A percentile compares a stretch with the other conserved stretches of the same genome.
Conservation (phyloP, 768 basidiomycete species). For the Tricholomella constricta region DNA sequence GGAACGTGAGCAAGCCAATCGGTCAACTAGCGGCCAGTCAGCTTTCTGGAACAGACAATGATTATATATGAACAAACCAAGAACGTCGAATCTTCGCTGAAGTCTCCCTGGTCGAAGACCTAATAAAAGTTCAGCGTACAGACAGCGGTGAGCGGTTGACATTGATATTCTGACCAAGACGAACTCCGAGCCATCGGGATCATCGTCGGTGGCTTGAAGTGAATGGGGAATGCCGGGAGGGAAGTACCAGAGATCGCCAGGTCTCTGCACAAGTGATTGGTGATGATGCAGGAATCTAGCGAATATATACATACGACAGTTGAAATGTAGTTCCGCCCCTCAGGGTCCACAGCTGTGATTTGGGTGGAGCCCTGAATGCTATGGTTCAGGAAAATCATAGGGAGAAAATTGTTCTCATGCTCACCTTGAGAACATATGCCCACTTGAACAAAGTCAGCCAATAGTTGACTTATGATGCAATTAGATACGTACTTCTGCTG, state of each 20-base stretch:
- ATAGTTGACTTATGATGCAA: neutral
- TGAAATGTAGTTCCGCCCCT: constrained; percentile 51
- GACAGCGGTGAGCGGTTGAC: neutral
- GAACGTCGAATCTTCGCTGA: constrained; percentile 57
- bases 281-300: neutral
- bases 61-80: constrained; percentile 30
- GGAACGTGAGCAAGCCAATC: constrained; percentile 59
- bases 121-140: constrained; percentile 15
- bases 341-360: constrained; percentile 47
- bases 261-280: constrained; percentile 26
- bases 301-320: constrained; percentile 42
- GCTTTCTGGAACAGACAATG: neutral
- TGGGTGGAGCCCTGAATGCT: constrained; percentile 44
- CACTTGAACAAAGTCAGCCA: constrained; percentile 34
- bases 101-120: constrained; percentile 53
- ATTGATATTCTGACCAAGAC: constrained; percentile 38
- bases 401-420: neutral
- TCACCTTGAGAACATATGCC: constrained; percentile 52
- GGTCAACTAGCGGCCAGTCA: constrained; percentile 37
- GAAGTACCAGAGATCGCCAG: constrained; percentile 60
- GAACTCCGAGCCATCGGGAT: constrained; percentile 52
- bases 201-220: constrained; percentile 50
- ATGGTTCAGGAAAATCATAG: neutral
- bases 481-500: constrained; percentile 38
- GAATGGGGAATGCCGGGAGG: constrained; percentile 58